Evolutionary conservation across 345 rosid genomes (phyloP).

Genomic region (Cardamine occulta): DNA sequence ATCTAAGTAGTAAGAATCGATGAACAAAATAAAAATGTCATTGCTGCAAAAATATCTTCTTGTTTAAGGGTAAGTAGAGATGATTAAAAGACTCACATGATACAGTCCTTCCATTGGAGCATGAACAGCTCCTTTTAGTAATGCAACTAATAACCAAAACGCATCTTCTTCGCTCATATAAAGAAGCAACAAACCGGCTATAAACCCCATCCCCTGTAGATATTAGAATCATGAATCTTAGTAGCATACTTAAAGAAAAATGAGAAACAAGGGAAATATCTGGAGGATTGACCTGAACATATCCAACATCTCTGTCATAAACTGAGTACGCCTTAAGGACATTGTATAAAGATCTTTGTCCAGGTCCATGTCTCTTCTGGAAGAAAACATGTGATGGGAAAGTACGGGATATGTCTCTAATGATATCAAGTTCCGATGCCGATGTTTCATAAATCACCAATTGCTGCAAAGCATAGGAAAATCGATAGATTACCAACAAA

Average conservation of each 20-base stretch:
- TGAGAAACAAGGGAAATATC: not conserved
- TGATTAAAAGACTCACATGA: constrained; percentile 54
- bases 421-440: constrained; percentile 92
- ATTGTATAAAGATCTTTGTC: constrained; percentile 95
- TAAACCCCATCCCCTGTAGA: constrained; percentile 94
- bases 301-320: constrained; percentile 93
- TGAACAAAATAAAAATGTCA: not conserved
- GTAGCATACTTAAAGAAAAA: constrained; percentile 5
- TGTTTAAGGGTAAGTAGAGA: not conserved
- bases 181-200: constrained; percentile 89
- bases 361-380: constrained; percentile 99
- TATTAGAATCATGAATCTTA: constrained; percentile 19
- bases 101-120: constrained; percentile 98
- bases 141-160: constrained; percentile 96
- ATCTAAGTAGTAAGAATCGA: not conserved
- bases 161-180: constrained; percentile 99
- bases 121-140: constrained; percentile 95
- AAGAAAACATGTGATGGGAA: constrained; percentile 98
- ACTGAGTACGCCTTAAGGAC: constrained; percentile 97
- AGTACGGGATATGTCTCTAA: constrained; percentile 95
- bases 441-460: constrained; percentile 89
- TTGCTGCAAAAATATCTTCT: not conserved
- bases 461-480: constrained; percentile 66
- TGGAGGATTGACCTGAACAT: constrained; percentile 75
- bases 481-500: not conserved